These are phyloP conservation scores for Cyclotella sp. DNA, from an alignment of 108 stramenopile species.

Conservation along the genomic window DNA sequence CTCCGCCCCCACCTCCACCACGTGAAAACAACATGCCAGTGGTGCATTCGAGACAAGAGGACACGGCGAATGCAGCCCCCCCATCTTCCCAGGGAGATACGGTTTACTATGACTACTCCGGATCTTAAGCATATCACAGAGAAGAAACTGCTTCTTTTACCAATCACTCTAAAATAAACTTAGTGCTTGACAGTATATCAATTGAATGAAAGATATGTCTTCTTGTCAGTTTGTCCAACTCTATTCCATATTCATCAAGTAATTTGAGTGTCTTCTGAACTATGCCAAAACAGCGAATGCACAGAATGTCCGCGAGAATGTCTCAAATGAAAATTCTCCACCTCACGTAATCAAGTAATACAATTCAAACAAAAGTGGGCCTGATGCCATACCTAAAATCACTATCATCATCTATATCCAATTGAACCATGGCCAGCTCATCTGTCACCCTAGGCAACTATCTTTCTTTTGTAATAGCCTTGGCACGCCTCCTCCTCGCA, in stretches of 20 bases:
- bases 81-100: constrained; percentile 45
- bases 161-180: no score
- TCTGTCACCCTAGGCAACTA: constrained; percentile 40
- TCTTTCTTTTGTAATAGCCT: constrained; percentile 21
- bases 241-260: no score
- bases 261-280: no score
- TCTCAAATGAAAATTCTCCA: not conserved
- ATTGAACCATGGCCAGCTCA: constrained; percentile 36
- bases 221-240: not conserved
- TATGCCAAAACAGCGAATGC: no score
- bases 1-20: constrained; percentile 30
- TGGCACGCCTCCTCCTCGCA: constrained; percentile 17
- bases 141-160: not conserved
- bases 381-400: not conserved
- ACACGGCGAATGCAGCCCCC: constrained; percentile 12
- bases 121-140: constrained; percentile 12
- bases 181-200: no score
- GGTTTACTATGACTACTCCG: constrained; percentile 59
- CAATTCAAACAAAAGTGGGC: not conserved
- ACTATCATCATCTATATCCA: constrained; percentile 8
- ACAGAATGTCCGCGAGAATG: not conserved
- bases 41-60: constrained; percentile 22
- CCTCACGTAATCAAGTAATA: not conserved
- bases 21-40: constrained; percentile 14
- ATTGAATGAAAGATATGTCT: not conserved